Percentiles rank a stretch among this genome's conserved stretches.
Conservation (phyloP, 441 rosid genomes). For the Mallotus repandus region DNA sequence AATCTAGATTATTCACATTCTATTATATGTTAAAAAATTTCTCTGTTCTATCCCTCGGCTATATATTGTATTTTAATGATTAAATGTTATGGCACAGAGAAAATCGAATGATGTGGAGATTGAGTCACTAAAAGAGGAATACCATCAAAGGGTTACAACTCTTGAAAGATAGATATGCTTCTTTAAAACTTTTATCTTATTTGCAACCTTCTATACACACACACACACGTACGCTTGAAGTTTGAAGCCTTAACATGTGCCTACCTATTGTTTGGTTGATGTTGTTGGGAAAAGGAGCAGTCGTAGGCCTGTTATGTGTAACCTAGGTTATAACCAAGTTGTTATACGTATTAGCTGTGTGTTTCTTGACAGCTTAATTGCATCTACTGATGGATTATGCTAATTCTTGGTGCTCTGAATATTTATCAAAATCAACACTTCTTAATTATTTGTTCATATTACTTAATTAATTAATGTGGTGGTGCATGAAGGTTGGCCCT, state of each 20-base stretch:
- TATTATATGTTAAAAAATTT: too few relatives aligned
- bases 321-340: neutral
- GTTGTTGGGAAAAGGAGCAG: neutral
- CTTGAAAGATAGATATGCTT: conserved; percentile 84
- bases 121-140: conserved; percentile 94
- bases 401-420: too few relatives aligned
- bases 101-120: conserved; percentile 89
- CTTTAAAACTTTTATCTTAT: conserved; percentile 3
- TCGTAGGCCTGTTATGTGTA: neutral
- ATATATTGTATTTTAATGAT: conserved; percentile 21
- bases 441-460: too few relatives aligned
- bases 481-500: too few relatives aligned
- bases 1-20: too few relatives aligned
- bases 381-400: too few relatives aligned
- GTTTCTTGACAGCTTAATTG: too few relatives aligned
- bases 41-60: neutral
- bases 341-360: too few relatives aligned
- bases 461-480: too few relatives aligned
- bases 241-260: neutral
- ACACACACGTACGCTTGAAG: too few relatives aligned
- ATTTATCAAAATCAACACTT: too few relatives aligned
- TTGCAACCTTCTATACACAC: neutral
- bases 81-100: conserved; percentile 56
- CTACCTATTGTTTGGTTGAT: neutral
- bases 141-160: conserved; percentile 92